phyloP scores from a whole-genome alignment of 2,329 filamentous ascomycete species.

The Cryphonectria parasitica region DNA sequence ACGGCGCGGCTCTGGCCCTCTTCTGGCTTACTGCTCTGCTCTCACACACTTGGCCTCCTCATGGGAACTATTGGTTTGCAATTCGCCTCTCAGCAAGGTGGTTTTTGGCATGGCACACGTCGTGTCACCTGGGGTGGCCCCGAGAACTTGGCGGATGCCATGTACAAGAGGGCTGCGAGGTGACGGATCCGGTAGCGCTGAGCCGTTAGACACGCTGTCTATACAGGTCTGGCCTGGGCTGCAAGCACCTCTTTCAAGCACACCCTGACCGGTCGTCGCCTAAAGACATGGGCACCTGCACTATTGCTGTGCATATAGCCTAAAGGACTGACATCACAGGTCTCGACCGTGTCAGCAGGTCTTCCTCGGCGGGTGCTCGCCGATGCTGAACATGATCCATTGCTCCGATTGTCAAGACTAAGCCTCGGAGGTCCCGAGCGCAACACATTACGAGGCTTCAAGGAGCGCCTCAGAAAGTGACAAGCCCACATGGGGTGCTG shows the following conservation, averaged over 20 bases:
- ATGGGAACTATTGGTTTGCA: neutral
- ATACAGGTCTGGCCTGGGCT: neutral
- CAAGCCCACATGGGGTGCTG: neutral
- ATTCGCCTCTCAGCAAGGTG: neutral
- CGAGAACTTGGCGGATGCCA: neutral
- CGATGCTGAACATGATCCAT: neutral
- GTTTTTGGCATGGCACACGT: neutral
- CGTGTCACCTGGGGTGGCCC: neutral
- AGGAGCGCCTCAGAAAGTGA: neutral
- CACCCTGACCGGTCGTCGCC: conserved; percentile 4
- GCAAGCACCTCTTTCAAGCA: neutral
- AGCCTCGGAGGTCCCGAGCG: neutral
- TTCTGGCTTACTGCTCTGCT: neutral
- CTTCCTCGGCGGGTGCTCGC: neutral
- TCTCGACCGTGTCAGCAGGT: neutral
- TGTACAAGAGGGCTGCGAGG: neutral
- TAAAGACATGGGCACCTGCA: neutral
- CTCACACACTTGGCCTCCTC: neutral
- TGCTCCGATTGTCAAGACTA: neutral
- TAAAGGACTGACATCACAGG: conserved; percentile 1
- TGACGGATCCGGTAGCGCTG: neutral
- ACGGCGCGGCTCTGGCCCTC: neutral
- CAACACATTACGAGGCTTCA: neutral
- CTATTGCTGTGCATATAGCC: conserved; percentile 6
- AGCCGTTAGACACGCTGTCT: neutral